Base-by-base conservation (phyloP, 2,329 filamentous ascomycete species). In the Fusarium pseudocircinatum region DNA sequence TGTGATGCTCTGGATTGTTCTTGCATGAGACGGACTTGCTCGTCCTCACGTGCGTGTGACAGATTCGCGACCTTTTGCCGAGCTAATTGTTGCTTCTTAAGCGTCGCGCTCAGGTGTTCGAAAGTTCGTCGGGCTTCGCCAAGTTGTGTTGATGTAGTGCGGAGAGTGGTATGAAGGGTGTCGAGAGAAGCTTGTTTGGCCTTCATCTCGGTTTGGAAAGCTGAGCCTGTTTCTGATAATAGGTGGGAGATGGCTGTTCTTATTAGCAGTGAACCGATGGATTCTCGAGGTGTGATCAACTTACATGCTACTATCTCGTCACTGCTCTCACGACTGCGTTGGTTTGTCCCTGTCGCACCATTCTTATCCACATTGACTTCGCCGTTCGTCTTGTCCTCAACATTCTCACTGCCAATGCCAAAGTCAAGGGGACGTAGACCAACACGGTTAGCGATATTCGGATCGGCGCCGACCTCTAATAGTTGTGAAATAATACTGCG, bases 401-500 rank as follows among this genome's bases (percentile, higher is more conserved):
- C 80, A 20, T 83, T 83, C 57, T 94, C 92, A 15, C 90, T 90
- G 10, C 94, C 94, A 34, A 98, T 94, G 14, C 96, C 96, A 84
- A 99, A 99, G 81, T 98, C 96, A n/a, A 95, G 87, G 2, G 96
- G 95, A 43, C 94, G 89, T 18, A 98, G 87, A 26, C 96, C 95
- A 49, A 95, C 95, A 54, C 95, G 91, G 78, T 99, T 99, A 11
- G 94, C 89, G 78, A 98, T 95, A 60, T 92, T 91, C n/a, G 95
- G 93, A 81, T 98, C 95, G 3, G 96, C 96, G 63, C 96, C 95
- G 47, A 99, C 95, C 82, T 99, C 96, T 16, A 98, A 87, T 37
- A 99, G 86, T 80, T 99, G 96, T n/a, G 95, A 96, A 65, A 98
- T 97, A 77, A 99, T 97, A 77, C 94, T 97, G 62, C 93, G 89